Evolutionary conservation across 179 eudicot genomes (phyloP), one percentile per base, ranked within the genome.

Genomic region (Amaranthus tricolor): DNA sequence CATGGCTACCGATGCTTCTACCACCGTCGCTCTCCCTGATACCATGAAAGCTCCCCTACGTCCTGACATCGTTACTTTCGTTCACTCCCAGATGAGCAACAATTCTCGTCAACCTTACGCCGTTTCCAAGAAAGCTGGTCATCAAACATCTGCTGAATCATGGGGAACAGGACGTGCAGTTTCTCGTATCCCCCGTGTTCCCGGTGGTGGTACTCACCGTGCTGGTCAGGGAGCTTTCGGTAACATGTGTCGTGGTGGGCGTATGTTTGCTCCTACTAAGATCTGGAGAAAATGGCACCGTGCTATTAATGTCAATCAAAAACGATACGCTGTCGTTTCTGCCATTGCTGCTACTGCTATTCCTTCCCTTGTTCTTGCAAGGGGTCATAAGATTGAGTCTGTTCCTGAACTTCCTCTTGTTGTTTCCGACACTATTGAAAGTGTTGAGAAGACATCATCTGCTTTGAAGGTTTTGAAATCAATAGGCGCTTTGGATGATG

Each of bases 111-210:
- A 94, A 71, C 92, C 98, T 24, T 94, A 91, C 84, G 98, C 98
- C 70, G 98, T 94, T 13, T 89, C 97, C 31, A 77, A 70, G 15
- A 77, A 76, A 19, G 98, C 98, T 68, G 98, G 97, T 5, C 97
- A 94, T 85, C 98, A 94, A 77, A 91, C 98, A 79, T 90, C 96
- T 48, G 97, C 98, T 71, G 98, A 91, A 79, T 94, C 98, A 6
- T 94, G 98, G 98, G 98, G 98, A 0, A 94, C 98, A 0, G 98
- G 98, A 0, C 96, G 98, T 12, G 98, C 98, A 9, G 98, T 94
- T 0, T 92, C 98, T 5, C 93, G 98, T 86, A 94, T 92, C 59
- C 98, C 98, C 70, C 91, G 98, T 71, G 98, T 94, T 1, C 88
- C 94, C 31, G 98, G 98, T 2, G 98, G 97, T 3, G 98, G 98